Conservation (phyloP, 1,139 yeast species). For the Saccharomycopsis crataegensis region DNA sequence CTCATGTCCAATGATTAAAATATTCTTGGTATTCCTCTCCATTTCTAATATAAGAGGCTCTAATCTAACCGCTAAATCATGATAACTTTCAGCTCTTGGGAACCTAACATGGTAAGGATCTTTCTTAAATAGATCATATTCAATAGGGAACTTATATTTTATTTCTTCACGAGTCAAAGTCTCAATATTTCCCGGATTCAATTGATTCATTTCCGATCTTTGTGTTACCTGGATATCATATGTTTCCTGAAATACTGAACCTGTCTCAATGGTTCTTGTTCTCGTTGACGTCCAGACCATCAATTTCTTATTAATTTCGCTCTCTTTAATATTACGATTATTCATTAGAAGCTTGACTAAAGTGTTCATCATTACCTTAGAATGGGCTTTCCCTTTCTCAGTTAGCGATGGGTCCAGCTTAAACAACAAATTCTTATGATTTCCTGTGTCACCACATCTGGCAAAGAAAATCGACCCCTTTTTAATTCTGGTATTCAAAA, state of each 20-base stretch:
- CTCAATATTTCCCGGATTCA: conserved; percentile 87
- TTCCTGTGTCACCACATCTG: conserved; percentile 58
- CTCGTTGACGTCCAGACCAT: conserved; percentile 89
- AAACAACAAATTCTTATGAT: conserved; percentile 35
- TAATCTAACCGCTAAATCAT: conserved; percentile 88
- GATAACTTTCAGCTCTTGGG: conserved; percentile 91
- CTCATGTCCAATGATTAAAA: conserved; percentile 88
- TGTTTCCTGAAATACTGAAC: conserved; percentile 52
- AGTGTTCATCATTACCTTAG: conserved; percentile 34
- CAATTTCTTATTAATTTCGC: conserved; percentile 7
- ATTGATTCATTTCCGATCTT: conserved; percentile 76
- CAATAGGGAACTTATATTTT: conserved; percentile 53
- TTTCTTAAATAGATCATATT: conserved; percentile 51
- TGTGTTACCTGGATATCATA: conserved; percentile 55
- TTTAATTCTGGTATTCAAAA: conserved; percentile 81
- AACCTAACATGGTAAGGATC: conserved; percentile 93
- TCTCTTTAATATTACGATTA: conserved; percentile 4
- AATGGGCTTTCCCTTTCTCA: conserved; percentile 47
- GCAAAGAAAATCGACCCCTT: conserved; percentile 86
- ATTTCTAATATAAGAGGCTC: conserved; percentile 90
- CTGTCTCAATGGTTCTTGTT: conserved; percentile 74
- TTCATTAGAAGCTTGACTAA: conserved; percentile 29
- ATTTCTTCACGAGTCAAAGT: conserved; percentile 58
- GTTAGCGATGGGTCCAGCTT: conserved; percentile 62
- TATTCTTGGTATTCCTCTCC: conserved; percentile 85